phyloP scores from a whole-genome alignment of 108 stramenopile genomes.

The Fistulifera pelliculosa region DNA sequence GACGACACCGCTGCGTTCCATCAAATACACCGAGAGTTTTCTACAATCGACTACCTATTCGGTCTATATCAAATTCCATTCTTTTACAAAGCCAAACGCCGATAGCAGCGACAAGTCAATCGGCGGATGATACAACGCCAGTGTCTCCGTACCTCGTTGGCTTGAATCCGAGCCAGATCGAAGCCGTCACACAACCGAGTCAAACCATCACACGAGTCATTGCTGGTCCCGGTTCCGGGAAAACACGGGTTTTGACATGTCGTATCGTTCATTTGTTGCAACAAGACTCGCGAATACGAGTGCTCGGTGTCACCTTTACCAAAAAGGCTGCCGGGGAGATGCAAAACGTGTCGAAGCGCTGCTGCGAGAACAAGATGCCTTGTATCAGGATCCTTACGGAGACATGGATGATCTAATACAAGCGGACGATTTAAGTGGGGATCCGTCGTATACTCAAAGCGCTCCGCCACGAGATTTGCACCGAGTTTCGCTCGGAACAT shows the following conservation, averaged over 20 bases:
- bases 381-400: background rate
- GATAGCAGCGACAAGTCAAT: no score
- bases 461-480: constrained; percentile 22
- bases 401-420: constrained; percentile 21
- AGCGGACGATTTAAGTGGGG: constrained; percentile 4
- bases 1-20: no score
- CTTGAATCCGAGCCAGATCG: constrained; percentile 58
- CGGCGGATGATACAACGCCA: no score
- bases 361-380: background rate
- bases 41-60: no score
- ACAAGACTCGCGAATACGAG: constrained; percentile 13
- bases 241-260: constrained; percentile 82
- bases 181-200: constrained; percentile 55
- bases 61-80: no score
- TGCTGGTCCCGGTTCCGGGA: constrained; percentile 90
- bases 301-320: constrained; percentile 91
- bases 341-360: constrained; percentile 41
- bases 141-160: background rate
- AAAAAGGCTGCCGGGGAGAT: constrained; percentile 87
- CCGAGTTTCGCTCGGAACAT: constrained; percentile 70
- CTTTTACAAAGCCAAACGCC: no score
- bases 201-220: constrained; percentile 51
- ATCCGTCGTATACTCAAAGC: background rate
- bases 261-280: constrained; percentile 71
- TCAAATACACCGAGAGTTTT: no score